Conservation (phyloP, 2,329 filamentous ascomycete genomes). For the Pseudofabraea citricarpa region DNA sequence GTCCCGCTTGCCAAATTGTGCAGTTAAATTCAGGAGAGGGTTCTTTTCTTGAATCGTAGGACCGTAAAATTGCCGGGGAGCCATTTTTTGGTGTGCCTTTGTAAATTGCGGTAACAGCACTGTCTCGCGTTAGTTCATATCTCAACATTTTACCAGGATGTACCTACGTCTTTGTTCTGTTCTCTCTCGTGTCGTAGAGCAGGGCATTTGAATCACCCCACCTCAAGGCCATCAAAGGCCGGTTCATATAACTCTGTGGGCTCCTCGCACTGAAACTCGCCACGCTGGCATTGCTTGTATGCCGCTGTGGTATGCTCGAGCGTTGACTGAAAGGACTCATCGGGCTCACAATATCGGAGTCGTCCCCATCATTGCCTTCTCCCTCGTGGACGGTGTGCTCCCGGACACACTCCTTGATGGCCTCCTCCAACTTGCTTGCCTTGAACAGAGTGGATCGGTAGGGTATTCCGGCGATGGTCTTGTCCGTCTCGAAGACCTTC, state of each 20-base stretch:
- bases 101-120: slow-evolving; percentile 86
- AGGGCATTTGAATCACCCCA: slow-evolving; percentile 80
- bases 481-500: slow-evolving; percentile 95
- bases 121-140: slow-evolving; percentile 34
- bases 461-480: slow-evolving; percentile 93
- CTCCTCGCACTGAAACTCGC: slow-evolving; percentile 73
- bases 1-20: slow-evolving; percentile 94
- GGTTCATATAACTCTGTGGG: slow-evolving; percentile 49
- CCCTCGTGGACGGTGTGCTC: slow-evolving; percentile 76
- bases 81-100: slow-evolving; percentile 70
- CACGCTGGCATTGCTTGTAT: slow-evolving; percentile 74
- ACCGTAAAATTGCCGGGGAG: slow-evolving; percentile 72
- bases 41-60: slow-evolving; percentile 92
- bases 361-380: slow-evolving; percentile 71
- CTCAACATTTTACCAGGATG: neutral
- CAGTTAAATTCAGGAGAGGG: slow-evolving; percentile 88
- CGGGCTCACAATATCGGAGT: slow-evolving; percentile 25
- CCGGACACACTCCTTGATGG: slow-evolving; percentile 81
- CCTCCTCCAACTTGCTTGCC: slow-evolving; percentile 90
- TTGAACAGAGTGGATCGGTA: slow-evolving; percentile 95
- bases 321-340: slow-evolving; percentile 39
- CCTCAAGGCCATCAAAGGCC: slow-evolving; percentile 46
- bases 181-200: slow-evolving; percentile 83
- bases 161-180: slow-evolving; percentile 83
- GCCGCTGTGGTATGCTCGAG: slow-evolving; percentile 40